Evolutionary conservation across 129 eudicot species (phyloP).

Genomic region (Solidago caesia): DNA sequence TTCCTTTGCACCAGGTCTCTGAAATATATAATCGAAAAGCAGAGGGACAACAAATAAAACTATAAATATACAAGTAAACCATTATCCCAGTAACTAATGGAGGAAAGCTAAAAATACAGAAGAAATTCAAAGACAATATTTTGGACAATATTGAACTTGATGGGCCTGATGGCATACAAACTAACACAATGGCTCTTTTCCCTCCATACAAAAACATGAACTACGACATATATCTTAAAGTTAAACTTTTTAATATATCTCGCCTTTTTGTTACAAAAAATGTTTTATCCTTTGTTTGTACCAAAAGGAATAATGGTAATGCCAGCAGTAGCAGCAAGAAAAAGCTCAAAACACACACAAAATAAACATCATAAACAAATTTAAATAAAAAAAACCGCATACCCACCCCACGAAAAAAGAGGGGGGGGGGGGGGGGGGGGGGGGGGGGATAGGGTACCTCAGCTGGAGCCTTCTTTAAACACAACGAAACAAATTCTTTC

Average conservation of each 20-base stretch:
- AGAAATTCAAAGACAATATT: too few species aligned
- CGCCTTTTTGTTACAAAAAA: too few species aligned
- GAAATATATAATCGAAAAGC: conserved; percentile 6
- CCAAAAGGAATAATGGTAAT: neutral
- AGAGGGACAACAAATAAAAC: neutral
- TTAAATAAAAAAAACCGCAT: neutral
- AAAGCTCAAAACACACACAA: neutral
- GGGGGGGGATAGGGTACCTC: conserved; percentile 45
- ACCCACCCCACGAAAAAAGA: neutral
- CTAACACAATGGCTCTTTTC: too few species aligned
- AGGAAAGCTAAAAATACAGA: too few species aligned
- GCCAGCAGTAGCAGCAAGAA: neutral
- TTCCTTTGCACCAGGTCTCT: conserved; percentile 98
- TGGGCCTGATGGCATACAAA: too few species aligned
- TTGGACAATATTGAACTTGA: too few species aligned
- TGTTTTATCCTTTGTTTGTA: neutral
- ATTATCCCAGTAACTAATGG: too few species aligned
- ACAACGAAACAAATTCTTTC: conserved; percentile 84
- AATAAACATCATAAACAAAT: neutral
- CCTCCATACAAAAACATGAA: too few species aligned
- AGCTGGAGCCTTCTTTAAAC: conserved; percentile 82
- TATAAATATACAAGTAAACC: neutral
- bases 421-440: neutral
- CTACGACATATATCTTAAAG: too few species aligned
- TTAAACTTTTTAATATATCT: too few species aligned